Conservation (phyloP, 192 early-diverging fungal species). For the Dissophora ornata region DNA sequence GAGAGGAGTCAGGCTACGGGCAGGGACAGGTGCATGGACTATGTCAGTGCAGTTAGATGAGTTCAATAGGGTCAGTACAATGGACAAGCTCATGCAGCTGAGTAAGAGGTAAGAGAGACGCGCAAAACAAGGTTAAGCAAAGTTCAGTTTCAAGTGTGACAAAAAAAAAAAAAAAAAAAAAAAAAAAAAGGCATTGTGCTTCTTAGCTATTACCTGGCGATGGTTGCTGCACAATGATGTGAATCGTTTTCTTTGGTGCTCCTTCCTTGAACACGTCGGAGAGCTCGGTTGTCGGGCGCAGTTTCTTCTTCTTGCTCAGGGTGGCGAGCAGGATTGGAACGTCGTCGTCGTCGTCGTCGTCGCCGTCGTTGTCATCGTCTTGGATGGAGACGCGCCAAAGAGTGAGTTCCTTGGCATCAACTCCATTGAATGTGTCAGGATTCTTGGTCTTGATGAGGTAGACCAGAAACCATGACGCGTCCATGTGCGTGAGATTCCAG, state of each 20-base stretch:
- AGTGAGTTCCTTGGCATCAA: constrained; percentile 26
- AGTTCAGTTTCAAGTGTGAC: no score
- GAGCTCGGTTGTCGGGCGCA: neutral
- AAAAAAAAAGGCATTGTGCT: no score
- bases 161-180: no score
- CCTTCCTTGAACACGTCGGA: neutral
- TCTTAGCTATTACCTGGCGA: constrained; percentile 18
- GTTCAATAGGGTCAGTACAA: no score
- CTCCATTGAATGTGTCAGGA: neutral
- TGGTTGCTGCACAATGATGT: no score
- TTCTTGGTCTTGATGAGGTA: constrained; percentile 22
- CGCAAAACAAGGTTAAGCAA: no score
- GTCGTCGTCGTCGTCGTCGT: neutral
- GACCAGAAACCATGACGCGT: no score
- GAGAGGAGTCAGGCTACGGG: no score
- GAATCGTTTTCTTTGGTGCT: constrained; percentile 1
- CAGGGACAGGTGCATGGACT: constrained; percentile 9
- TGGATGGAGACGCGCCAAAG: constrained; percentile 32
- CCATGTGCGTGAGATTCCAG: no score
- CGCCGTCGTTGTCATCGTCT: neutral
- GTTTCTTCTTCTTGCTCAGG: neutral
- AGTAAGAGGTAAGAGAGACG: no score
- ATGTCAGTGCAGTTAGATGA: neutral
- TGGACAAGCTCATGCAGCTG: no score
- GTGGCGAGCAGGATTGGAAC: constrained; percentile 7